Percentiles rank a stretch among this genome's conserved stretches.
Evolutionary conservation across 179 eudicot genomes (phyloP).

Genomic region (Camellia oleifera): DNA sequence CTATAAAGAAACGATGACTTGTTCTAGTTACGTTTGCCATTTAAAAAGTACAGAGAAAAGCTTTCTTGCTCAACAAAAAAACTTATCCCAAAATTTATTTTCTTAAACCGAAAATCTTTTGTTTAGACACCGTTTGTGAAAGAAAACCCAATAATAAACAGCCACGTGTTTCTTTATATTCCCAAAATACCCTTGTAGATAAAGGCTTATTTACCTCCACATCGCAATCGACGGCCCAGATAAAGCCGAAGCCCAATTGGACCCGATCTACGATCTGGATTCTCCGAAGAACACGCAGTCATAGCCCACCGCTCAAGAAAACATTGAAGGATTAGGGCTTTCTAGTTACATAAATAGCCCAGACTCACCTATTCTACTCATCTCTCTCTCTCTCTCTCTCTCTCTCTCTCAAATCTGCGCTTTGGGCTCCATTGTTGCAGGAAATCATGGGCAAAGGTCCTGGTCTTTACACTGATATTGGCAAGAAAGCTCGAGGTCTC

Average conservation of each 20-base stretch:
- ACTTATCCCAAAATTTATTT: too few relatives aligned
- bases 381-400: slow-evolving; percentile 1
- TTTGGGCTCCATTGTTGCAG: slow-evolving; percentile 7
- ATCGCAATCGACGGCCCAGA: background rate
- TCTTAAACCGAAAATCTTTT: too few relatives aligned
- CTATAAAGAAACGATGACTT: too few relatives aligned
- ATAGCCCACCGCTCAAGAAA: background rate
- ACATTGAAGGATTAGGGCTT: slow-evolving; percentile 13
- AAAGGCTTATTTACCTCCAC: background rate
- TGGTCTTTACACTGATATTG: slow-evolving; percentile 51
- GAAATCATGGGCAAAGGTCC: slow-evolving; percentile 58
- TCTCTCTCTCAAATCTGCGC: background rate
- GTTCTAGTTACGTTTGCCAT: too few relatives aligned
- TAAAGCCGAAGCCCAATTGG: background rate
- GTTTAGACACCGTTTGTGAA: background rate
- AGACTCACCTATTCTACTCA: background rate
- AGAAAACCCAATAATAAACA: background rate
- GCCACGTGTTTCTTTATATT: background rate
- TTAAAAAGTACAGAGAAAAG: too few relatives aligned
- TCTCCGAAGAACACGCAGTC: background rate
- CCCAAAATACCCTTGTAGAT: slow-evolving; percentile 4
- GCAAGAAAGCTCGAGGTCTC: slow-evolving; percentile 54
- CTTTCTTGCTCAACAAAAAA: too few relatives aligned
- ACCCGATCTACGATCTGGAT: slow-evolving; percentile 6
- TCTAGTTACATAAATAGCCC: background rate